Evolutionary conservation across 768 basidiomycete species (phyloP).

Genomic region (Piloderma croceum): DNA sequence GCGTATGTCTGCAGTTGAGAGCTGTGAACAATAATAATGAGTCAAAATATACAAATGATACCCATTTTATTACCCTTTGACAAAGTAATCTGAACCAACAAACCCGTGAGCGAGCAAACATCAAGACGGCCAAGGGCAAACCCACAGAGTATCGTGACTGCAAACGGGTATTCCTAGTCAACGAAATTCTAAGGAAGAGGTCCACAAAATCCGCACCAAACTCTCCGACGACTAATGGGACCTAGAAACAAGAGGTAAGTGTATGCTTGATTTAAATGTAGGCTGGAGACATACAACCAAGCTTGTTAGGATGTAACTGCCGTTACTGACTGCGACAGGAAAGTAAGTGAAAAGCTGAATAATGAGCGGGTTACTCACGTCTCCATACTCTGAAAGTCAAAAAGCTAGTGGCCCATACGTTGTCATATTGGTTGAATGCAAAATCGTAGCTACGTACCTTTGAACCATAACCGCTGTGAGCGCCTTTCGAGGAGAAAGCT

Average conservation of each 20-base stretch:
- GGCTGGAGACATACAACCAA: slow-evolving; percentile 26
- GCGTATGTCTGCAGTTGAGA: no score
- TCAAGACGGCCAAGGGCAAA: no score
- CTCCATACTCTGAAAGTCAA: slow-evolving; percentile 45
- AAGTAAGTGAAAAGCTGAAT: slow-evolving; percentile 3
- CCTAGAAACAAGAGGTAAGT: slow-evolving; percentile 13
- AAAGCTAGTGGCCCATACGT: slow-evolving; percentile 29
- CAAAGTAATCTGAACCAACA: no score
- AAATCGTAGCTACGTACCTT: slow-evolving; percentile 22
- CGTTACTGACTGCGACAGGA: slow-evolving; percentile 42
- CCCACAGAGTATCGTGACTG: no score
- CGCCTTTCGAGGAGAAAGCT: slow-evolving; percentile 32
- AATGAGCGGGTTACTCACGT: slow-evolving; percentile 25
- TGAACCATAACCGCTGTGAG: slow-evolving; percentile 49
- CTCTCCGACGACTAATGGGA: slow-evolving; percentile 32
- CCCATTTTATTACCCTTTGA: no score
- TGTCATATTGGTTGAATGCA: slow-evolving; percentile 2
- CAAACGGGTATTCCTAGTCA: no score
- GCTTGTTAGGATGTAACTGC: slow-evolving; percentile 31
- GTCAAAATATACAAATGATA: no score
- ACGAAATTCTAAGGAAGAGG: no score
- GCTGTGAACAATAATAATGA: no score
- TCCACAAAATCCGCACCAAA: no score
- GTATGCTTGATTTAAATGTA: neutral
- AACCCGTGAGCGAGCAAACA: no score